Evolutionary conservation across 1,284 basidiomycete species (phyloP).

Genomic region (Fomitopsis schrenkii): DNA sequence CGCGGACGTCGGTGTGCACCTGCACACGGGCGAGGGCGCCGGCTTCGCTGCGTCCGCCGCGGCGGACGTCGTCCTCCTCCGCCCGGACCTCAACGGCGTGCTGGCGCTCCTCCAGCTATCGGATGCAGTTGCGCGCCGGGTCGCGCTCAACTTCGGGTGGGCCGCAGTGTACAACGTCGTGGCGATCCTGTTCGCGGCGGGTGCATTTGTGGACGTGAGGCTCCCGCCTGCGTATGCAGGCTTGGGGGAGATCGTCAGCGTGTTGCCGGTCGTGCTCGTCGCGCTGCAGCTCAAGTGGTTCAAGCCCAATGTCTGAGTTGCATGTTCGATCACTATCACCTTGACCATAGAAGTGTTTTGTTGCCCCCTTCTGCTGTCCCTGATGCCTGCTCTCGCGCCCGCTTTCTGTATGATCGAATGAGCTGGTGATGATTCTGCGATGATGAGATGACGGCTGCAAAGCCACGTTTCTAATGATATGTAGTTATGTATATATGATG

Average conservation of each 20-base stretch:
- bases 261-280: slow-evolving; percentile 36
- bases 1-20: slow-evolving; percentile 44
- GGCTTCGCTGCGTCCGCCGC: slow-evolving; percentile 35
- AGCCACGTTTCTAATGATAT: too few species aligned
- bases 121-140: slow-evolving; percentile 35
- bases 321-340: too few species aligned
- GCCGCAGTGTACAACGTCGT: slow-evolving; percentile 40
- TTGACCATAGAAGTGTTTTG: too few species aligned
- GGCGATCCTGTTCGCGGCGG: slow-evolving; percentile 46
- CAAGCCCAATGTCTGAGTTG: slow-evolving; percentile 8
- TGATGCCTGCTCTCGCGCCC: too few species aligned
- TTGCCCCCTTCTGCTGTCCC: too few species aligned
- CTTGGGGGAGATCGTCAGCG: slow-evolving; percentile 38
- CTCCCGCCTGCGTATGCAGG: slow-evolving; percentile 41
- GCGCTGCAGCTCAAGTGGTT: slow-evolving; percentile 31
- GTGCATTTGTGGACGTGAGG: slow-evolving; percentile 38
- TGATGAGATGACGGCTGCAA: too few species aligned
- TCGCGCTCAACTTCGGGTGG: slow-evolving; percentile 44
- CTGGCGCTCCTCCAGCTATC: slow-evolving; percentile 39
- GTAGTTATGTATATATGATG: too few species aligned
- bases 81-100: slow-evolving; percentile 32
- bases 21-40: slow-evolving; percentile 37
- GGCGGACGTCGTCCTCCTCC: slow-evolving; percentile 45
- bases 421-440: too few species aligned
- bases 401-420: too few species aligned